Conservation (phyloP, 2,329 filamentous ascomycete species). For the Trichoderma aggressivum region DNA sequence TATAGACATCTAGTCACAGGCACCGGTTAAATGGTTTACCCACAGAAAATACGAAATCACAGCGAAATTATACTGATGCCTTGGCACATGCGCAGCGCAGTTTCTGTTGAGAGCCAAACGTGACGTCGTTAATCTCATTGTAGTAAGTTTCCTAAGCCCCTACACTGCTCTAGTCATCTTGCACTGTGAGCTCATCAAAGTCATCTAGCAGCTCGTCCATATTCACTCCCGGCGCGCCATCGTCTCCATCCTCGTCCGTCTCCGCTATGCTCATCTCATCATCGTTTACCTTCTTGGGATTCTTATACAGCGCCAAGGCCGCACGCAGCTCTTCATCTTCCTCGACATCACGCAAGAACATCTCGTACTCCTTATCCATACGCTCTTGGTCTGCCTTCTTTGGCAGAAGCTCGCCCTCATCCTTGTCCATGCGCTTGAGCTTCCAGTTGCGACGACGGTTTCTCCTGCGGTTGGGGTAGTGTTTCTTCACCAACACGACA, state of each 20-base stretch:
- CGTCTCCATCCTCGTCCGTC: conserved; percentile 61
- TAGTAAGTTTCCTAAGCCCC: conserved; percentile 27
- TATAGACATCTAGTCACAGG: conserved; percentile 26
- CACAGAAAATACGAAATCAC: background rate
- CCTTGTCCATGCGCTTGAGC: conserved; percentile 87
- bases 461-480: conserved; percentile 85
- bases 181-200: conserved; percentile 73
- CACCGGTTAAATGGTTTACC: conserved; percentile 24
- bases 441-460: conserved; percentile 81
- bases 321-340: conserved; percentile 86
- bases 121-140: conserved; percentile 4
- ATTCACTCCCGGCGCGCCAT: conserved; percentile 61
- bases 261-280: conserved; percentile 67
- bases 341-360: conserved; percentile 95
- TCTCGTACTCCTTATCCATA: conserved; percentile 91
- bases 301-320: conserved; percentile 84
- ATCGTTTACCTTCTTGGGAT: conserved; percentile 48
- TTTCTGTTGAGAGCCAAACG: background rate
- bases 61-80: background rate
- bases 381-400: conserved; percentile 84
- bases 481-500: conserved; percentile 94
- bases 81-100: background rate
- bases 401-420: conserved; percentile 82
- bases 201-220: conserved; percentile 86
- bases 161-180: conserved; percentile 26